These are phyloP conservation scores for Entomortierella lignicola DNA, from an alignment of 192 early-diverging fungal species.

Conservation along the genomic window DNA sequence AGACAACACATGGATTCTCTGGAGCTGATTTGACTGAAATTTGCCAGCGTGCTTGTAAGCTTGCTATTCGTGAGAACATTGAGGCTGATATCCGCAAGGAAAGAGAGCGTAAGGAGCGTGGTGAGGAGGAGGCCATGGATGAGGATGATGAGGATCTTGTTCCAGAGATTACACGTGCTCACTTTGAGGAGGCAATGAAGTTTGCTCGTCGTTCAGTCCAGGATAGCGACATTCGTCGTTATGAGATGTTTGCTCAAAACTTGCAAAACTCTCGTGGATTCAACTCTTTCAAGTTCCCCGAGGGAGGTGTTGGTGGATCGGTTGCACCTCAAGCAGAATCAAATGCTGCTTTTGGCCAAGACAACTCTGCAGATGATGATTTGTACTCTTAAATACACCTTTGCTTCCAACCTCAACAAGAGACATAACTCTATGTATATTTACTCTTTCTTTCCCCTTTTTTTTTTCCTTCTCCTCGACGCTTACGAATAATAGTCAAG, in stretches of 20 bases:
- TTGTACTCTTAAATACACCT: conserved; percentile 84
- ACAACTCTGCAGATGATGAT: conserved; percentile 79
- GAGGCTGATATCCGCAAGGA: conserved; percentile 85
- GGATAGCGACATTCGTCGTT: conserved; percentile 97
- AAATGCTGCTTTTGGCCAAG: conserved; percentile 71
- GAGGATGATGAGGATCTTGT: conserved; percentile 88
- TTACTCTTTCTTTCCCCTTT: neutral
- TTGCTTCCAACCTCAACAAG: conserved; percentile 31
- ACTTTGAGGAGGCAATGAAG: conserved; percentile 99
- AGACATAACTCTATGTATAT: conserved; percentile 62
- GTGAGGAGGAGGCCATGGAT: conserved; percentile 82
- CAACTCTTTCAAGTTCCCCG: conserved; percentile 97
- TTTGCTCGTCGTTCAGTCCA: conserved; percentile 95
- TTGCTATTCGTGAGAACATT: conserved; percentile 97
- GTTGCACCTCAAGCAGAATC: conserved; percentile 47
- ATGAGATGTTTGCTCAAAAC: conserved; percentile 99
- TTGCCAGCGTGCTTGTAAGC: conserved; percentile 97
- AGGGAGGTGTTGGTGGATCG: conserved; percentile 64
- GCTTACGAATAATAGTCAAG: neutral
- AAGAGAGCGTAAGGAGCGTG: conserved; percentile 79
- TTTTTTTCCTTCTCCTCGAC: neutral
- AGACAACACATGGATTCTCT: conserved; percentile 95
- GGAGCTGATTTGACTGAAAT: conserved; percentile 99
- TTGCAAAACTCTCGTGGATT: conserved; percentile 96
- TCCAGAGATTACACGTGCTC: conserved; percentile 90